Base-by-base conservation (phyloP, 345 rosid genomes). In the Eucalyptus decipiens region DNA sequence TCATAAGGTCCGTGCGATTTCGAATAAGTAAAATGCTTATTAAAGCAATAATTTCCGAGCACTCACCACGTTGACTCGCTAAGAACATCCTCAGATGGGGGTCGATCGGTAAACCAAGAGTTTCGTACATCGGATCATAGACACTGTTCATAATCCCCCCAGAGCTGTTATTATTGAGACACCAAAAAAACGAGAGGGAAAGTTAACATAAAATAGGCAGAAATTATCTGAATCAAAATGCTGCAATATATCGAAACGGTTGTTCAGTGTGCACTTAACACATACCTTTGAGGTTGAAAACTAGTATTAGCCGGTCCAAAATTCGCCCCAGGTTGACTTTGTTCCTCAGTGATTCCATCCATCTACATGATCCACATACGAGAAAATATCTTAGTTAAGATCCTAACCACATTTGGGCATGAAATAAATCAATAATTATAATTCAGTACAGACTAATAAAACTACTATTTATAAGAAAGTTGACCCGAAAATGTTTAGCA, bases 51-150 rank as follows among this genome's bases (percentile, higher is more conserved):
- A 50, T 85, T 51, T 88, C 40, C 43, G 1, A 47, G 87, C 83
- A 15, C 81, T 58, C 51, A 56, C 49, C 69, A 16, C 28, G 21
- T 51, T 60, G 87, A 81, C 42, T 69, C 58, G 28, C 60, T 28
- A 26, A 83, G 65, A 91, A 87, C 89, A 91, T 51, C 89, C 95
- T 88, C 43, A 93, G 65, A 86, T 93, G 93, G 86, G 95, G 95
- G 60, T 94, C 94, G 56, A 92, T 18, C 11, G 91, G 92, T 7
- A 94, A 91, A 23, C 95, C 93, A 40, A 92, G 62, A 69, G 60
- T 49, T 51, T 92, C 93, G 87, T 62, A 94, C 85, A 81, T 11
- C 43, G 93, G 93, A 89, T 93, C 94, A 83, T 94, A 94, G 8
- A 91, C 80, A 37, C 42, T 69, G 80, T 69, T 32, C 37, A 32